Base-by-base conservation (phyloP, 1,284 basidiomycete genomes). In the Xerocomus amazonicus region DNA sequence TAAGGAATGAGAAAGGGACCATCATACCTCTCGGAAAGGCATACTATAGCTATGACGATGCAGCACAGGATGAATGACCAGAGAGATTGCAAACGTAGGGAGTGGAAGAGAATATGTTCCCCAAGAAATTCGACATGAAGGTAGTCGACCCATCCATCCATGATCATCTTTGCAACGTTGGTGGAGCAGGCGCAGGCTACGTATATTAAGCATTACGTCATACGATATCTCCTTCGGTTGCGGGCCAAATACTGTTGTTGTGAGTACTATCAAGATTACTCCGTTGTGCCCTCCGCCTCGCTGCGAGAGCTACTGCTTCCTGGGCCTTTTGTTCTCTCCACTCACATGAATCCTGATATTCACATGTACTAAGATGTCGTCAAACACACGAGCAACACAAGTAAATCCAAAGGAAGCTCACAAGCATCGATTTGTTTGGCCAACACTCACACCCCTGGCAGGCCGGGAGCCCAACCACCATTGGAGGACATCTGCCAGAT, bases 341-440 rank as follows among this genome's bases (percentile, higher is more conserved):
- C 70, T 94, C 92, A 59, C 91, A 95, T 10, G 78, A 83, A 1
- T 80, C 72, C 40, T 70, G 70, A 65, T 92, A 94, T 65, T 93
- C 91, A 61, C 92, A 95, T 34, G 81, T 79, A 31, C 86, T 92
- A 12, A 52, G 17, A 47, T 9, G 33, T 36, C 19, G 47, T 55
- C 53, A 43, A 53, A 48, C 6, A 33, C 33, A 19, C 33, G 23
- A 10, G 40, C 14, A 32, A 42, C 33, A 56, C 47, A 27, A 9
- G 9, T 23, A 23, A 49, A 17, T 29, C 28, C 23, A 50, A 31
- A 34, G 32, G 47, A 27, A 6, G 79, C 87, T 70, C 58, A 89
- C 87, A 70, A 65, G 70, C 92, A 95, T 45, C 90, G 75, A 47
- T 74, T 63, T 3, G 82, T 74, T 40, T 87, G 74, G 50, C 77